Percentiles rank a stretch among this genome's conserved stretches.
Conservation (phyloP, 306 rosid genomes). For the Glycine tomentella region DNA sequence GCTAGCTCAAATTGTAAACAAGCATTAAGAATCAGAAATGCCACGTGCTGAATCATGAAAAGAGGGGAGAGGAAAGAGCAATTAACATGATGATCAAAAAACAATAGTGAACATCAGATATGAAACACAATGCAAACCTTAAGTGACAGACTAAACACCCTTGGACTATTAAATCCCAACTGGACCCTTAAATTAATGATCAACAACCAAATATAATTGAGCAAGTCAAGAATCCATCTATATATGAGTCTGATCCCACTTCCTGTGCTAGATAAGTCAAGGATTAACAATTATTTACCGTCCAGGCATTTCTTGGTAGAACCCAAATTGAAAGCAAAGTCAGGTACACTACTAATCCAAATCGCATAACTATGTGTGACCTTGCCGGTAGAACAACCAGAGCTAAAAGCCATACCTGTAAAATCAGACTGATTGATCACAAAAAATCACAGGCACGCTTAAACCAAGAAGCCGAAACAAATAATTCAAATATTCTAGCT, state of each 20-base stretch:
- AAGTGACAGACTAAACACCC: constrained; percentile 22
- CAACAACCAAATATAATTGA: constrained; percentile 27
- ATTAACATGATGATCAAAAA: not conserved
- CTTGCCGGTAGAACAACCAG: constrained; percentile 92
- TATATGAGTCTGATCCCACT: constrained; percentile 33
- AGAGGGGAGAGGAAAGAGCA: not conserved
- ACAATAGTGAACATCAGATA: constrained; percentile 1
- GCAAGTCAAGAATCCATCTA: constrained; percentile 28
- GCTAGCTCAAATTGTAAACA: not conserved
- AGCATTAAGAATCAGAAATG: constrained; percentile 33
- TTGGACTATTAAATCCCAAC: not conserved
- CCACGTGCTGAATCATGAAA: constrained; percentile 15
- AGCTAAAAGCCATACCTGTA: constrained; percentile 96
- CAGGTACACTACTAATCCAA: constrained; percentile 78
- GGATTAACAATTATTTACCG: constrained; percentile 55
- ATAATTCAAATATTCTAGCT: constrained; percentile 23
- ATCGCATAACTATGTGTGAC: constrained; percentile 71
- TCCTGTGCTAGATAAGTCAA: constrained; percentile 37
- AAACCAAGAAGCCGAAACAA: constrained; percentile 7
- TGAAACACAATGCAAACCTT: constrained; percentile 29
- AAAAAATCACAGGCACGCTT: constrained; percentile 54
- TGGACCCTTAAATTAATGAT: constrained; percentile 21
- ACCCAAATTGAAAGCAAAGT: constrained; percentile 79
- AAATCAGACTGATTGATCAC: constrained; percentile 25
- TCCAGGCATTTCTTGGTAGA: constrained; percentile 81